Base-by-base conservation (phyloP, 805 yeast species). In the Zygosaccharomyces pseudorouxii region DNA sequence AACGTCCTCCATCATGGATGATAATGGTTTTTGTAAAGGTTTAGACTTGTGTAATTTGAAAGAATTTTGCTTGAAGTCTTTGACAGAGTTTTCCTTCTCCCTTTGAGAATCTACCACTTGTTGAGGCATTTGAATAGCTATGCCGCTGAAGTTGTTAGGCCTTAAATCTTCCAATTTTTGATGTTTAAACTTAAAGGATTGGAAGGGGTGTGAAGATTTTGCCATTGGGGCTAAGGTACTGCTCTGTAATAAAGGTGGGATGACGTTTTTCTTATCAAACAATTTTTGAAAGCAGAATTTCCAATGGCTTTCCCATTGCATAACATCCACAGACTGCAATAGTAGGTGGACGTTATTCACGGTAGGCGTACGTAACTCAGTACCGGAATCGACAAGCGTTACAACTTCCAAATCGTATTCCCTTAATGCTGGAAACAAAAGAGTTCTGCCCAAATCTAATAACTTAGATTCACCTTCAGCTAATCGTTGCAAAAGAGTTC, bases 231-330 rank as follows among this genome's bases (percentile, higher is more conserved):
- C 52, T 23, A 48, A 51, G 5, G 55, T 42, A 18, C 37, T 39
- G 25, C 47, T 48, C 28, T 39, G 35, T 9, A 48, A 38, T 10
- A 45, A 30, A 7, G 47, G 36, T 5, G 42, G 48, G 14, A 48
- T 46, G 11, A 46, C 9, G 20, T 38, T 29, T n/a, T 48, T 44
- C 23, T 33, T 40, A 36, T 53, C 57, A 20, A 55, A 61, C 14
- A 55, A 39, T 14, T 46, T 45, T 18, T 54, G 46, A 23, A 63
- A 48, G 20, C 40, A 51, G 5, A 47, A 30, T 41, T 53, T 57
- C 68, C 69, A 64, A 35, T 55, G 47, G 1, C 49, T 44, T 25
- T 59, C 54, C 69, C 69, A 65, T 38, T 55, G 55, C 3, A 58
- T 23, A 8, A 57, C 38, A 48, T 59, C 62, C 8, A 56, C 44